A percentile compares a stretch with the other conserved stretches of the same genome.
phyloP scores from a whole-genome alignment of 768 basidiomycete genomes.

The Rhizopogon vulgaris region DNA sequence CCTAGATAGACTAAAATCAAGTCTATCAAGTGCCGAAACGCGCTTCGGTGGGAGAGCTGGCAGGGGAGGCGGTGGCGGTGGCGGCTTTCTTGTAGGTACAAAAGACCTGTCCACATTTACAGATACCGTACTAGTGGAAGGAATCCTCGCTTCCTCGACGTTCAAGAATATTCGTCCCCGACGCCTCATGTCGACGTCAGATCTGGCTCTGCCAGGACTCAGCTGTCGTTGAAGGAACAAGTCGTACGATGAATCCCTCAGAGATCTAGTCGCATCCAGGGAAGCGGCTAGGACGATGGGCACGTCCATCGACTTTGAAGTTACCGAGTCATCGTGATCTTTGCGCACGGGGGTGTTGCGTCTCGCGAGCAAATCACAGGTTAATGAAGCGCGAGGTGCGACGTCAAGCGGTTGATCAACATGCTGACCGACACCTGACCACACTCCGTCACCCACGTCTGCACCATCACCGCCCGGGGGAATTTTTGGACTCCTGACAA shows the following conservation, averaged over 20 bases:
- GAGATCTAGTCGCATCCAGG: not conserved
- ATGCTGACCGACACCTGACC: not conserved
- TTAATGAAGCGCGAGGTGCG: not conserved
- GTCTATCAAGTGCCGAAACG: conserved; percentile 25
- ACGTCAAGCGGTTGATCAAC: not conserved
- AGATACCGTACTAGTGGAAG: conserved; percentile 1
- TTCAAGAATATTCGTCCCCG: conserved; percentile 21
- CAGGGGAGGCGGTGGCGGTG: conserved; percentile 13
- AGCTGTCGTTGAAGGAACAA: conserved; percentile 1
- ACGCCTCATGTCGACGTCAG: conserved; percentile 8
- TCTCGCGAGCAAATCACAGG: not conserved
- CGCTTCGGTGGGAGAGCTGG: conserved; percentile 10
- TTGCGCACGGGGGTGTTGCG: not conserved
- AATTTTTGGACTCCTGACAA: not conserved
- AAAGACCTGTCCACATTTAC: conserved; percentile 7
- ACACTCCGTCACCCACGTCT: not conserved
- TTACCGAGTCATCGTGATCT: not conserved
- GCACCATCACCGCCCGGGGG: not conserved
- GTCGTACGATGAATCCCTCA: not conserved
- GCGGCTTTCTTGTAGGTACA: conserved; percentile 12
- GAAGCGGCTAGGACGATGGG: not conserved
- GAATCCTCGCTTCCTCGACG: conserved; percentile 3
- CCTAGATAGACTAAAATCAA: conserved; percentile 28
- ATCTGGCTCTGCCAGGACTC: not conserved
- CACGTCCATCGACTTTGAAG: not conserved